Evolutionary conservation across 2,329 filamentous ascomycete genomes (phyloP), one percentile per base, ranked within the genome.

Genomic region (Chaetomium globosum): DNA sequence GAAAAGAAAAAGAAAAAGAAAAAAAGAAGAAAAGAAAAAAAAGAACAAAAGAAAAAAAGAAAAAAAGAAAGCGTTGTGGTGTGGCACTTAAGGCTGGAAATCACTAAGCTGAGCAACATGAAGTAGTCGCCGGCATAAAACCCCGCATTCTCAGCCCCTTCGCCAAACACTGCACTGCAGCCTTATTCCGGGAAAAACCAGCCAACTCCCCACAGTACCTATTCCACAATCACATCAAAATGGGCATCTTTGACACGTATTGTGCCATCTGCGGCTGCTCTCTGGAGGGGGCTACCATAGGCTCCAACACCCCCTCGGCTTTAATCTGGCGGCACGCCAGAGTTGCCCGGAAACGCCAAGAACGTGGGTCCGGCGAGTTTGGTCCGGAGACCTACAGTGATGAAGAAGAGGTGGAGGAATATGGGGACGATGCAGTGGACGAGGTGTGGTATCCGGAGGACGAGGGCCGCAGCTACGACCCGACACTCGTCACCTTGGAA

Each of bases 191-290:
- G 36, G 13, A 39, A 39, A 16, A 4, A 13, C 4, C 36, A 39
- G 12, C 36, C 36, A 39, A 39, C 13, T 6, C 13, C 36, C 13
- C 36, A 5, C 33, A 39, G 13, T 19, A 13, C 33, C 26, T 26
- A 26, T 10, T 36, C 13, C 13, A 39, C 13, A 13, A 39, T 4
- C 36, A 1, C 4, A 19, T 10, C 43, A 48, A 48, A 9, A 48
- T 48, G 43, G n/a, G 43, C 3, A 8, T 6, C 16, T 48, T n/a
- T 19, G 43, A 48, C 43, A 21, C 13, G 43, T 58, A 48, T 23
- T 59, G 57, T 30, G 46, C 57, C 57, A 31, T 59, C 7, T 59
- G 57, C 46, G 57, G 57, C 23, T 23, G 46, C 46, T 52, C 57
- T 19, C 46, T 59, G 0, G 2, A 4, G 4, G 30, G 30, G n/a